These are phyloP conservation scores for Phytophthora fragariae DNA, from an alignment of 352 stramenopile species.

Conservation along the genomic window DNA sequence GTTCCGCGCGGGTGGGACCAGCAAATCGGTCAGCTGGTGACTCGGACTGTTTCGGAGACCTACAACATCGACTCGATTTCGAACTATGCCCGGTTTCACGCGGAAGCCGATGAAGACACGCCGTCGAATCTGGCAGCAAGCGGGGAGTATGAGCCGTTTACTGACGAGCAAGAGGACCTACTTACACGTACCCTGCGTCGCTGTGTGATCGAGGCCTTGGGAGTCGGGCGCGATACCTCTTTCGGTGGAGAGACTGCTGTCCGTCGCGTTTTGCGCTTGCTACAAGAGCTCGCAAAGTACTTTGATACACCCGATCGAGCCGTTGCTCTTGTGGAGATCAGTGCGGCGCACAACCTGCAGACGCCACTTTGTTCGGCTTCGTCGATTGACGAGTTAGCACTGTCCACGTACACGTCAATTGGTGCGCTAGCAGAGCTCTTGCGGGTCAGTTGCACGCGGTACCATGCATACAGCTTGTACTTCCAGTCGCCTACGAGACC, in stretches of 20 bases:
- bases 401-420: slow-evolving; percentile 28
- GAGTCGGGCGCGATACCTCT: slow-evolving; percentile 7
- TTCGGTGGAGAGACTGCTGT: slow-evolving; percentile 21
- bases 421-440: slow-evolving; percentile 41
- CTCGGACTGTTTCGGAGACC: slow-evolving; percentile 21
- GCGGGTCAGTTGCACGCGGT: slow-evolving; percentile 34
- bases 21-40: slow-evolving; percentile 29
- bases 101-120: slow-evolving; percentile 4
- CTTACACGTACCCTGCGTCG: slow-evolving; percentile 32
- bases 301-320: slow-evolving; percentile 25
- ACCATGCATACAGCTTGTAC: slow-evolving; percentile 34
- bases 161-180: slow-evolving; percentile 27
- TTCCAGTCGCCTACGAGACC: slow-evolving; percentile 32
- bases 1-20: slow-evolving; percentile 27
- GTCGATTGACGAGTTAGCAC: slow-evolving; percentile 24
- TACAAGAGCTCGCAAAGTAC: slow-evolving; percentile 32
- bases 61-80: slow-evolving; percentile 26
- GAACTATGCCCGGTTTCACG: slow-evolving; percentile 30
- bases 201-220: slow-evolving; percentile 37
- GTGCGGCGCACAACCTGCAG: slow-evolving; percentile 3
- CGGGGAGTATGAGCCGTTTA: not conserved
- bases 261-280: slow-evolving; percentile 36
- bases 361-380: not conserved
- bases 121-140: not conserved
- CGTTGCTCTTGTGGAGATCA: slow-evolving; percentile 8